Evolutionary conservation across 148 eudicot species (phyloP), one percentile per base, ranked within the genome.

Genomic region (Cornus suecica): DNA sequence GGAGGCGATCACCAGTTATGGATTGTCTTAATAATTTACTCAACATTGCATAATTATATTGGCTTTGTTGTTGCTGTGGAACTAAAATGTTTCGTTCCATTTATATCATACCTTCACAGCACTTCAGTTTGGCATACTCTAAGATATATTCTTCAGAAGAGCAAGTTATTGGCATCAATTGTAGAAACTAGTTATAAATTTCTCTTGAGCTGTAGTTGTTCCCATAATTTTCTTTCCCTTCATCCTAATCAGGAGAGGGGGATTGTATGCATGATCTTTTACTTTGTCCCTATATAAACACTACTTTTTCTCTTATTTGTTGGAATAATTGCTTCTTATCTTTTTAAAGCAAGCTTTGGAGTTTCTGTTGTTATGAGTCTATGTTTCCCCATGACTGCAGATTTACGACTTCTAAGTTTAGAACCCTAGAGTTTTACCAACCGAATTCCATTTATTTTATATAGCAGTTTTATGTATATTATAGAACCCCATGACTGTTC

Each of bases 351-450:
- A 16, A 11, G 54, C 60, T 56, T 22, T 32, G 23, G 65, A 30
- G 74, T 18, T 66, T 56, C 31, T 34, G 29, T 34, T 60, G 34
- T 24, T 29, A 31, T 25, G n/a, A 7, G 42, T 70, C 63, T 64
- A 9, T 65, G 62, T 48, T 24, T 61, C 27, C 62, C 66, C 15
- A 61, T 60, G 23, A 24, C 41, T 61, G 52, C 31, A 60, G 34
- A 6, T n/a, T 72, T 72, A 51, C 66, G 66, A 31, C 29, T 72
- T 30, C 66, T 32, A 11, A 56, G 66, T 20, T 58, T 22, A 58
- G 52, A 25, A 25, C 31, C 75, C 9, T 45, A 61, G 15, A 73
- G 14, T 24, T 61, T 18, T 58, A 20, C n/a, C 7, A 5, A 58
- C 62, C 22, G 6, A n/a, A n/a, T 58, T 58, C 20, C 4, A 58